Evolutionary conservation across 2,329 filamentous ascomycete genomes (phyloP).

Genomic region (Coniella vitis): DNA sequence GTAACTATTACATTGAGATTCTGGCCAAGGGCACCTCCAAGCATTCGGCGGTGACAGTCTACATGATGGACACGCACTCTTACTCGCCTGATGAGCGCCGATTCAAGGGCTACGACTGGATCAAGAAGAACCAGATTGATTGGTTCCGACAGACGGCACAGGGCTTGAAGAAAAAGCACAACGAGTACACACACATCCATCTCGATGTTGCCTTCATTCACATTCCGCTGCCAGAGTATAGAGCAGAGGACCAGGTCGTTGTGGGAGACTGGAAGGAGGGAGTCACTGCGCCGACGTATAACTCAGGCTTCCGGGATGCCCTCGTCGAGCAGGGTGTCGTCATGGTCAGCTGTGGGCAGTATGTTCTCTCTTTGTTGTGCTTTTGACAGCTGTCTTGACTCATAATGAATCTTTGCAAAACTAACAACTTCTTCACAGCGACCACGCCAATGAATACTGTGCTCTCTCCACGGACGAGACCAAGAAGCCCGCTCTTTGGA

Average conservation of each 20-base stretch:
- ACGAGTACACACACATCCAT: constrained; percentile 82
- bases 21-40: constrained; percentile 70
- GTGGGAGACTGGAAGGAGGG: constrained; percentile 74
- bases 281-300: constrained; percentile 82
- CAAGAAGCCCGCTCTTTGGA: constrained; percentile 72
- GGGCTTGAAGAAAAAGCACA: constrained; percentile 67
- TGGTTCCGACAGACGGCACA: constrained; percentile 84
- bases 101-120: constrained; percentile 93
- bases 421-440: constrained; percentile 38
- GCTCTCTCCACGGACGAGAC: constrained; percentile 55
- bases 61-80: constrained; percentile 86
- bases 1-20: constrained; percentile 92
- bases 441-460: constrained; percentile 97
- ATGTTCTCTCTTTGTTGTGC: constrained; percentile 27
- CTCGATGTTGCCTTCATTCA: constrained; percentile 97
- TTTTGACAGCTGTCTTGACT: background rate
- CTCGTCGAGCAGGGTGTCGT: constrained; percentile 79
- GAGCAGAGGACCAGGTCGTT: constrained; percentile 48
- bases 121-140: constrained; percentile 87
- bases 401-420: constrained; percentile 18
- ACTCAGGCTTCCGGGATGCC: constrained; percentile 88
- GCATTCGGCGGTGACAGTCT: constrained; percentile 90
- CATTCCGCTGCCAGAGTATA: constrained; percentile 89
- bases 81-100: constrained; percentile 86
- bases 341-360: constrained; percentile 88